Evolutionary conservation across 2,329 filamentous ascomycete species (phyloP).

Genomic region (Drechslerella coelobrocha): DNA sequence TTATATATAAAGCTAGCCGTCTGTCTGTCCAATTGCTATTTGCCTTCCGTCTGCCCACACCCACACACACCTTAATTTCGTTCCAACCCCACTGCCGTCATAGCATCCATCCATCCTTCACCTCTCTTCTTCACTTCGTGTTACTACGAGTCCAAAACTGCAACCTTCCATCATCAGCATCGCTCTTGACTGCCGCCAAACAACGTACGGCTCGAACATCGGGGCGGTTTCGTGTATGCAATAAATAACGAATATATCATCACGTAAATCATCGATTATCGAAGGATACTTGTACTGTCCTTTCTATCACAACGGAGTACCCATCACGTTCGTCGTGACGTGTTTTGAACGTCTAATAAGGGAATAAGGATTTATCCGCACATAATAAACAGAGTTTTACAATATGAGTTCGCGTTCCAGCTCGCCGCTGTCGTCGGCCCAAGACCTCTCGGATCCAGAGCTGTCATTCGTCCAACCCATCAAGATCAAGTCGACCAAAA

Average conservation of each 20-base stretch:
- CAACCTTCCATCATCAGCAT: constrained; percentile 1
- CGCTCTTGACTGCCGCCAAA: neutral
- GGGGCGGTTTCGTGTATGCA: constrained; percentile 11
- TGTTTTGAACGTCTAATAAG: constrained; percentile 10
- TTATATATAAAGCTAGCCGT: constrained; percentile 42
- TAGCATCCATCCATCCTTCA: constrained; percentile 12
- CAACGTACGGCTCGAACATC: constrained; percentile 1
- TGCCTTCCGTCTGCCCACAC: constrained; percentile 41
- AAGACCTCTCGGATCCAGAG: constrained; percentile 46
- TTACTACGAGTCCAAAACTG: neutral
- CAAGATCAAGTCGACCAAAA: constrained; percentile 18
- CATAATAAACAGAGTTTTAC: neutral
- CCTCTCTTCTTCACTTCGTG: neutral
- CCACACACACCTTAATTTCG: constrained; percentile 41
- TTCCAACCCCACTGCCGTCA: constrained; percentile 44
- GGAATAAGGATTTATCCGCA: neutral
- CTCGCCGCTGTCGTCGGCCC: constrained; percentile 45
- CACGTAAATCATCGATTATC: neutral
- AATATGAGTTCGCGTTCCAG: constrained; percentile 49
- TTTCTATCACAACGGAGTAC: too few relatives aligned
- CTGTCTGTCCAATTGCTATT: constrained; percentile 43
- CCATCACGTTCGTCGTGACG: constrained; percentile 27
- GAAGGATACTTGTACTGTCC: too few relatives aligned
- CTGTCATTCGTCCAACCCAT: constrained; percentile 31
- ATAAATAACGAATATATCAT: constrained; percentile 1